A percentile compares a stretch with the other conserved stretches of the same genome.
Conservation (phyloP, 768 basidiomycete species). For the Mycena vulgaris region DNA sequence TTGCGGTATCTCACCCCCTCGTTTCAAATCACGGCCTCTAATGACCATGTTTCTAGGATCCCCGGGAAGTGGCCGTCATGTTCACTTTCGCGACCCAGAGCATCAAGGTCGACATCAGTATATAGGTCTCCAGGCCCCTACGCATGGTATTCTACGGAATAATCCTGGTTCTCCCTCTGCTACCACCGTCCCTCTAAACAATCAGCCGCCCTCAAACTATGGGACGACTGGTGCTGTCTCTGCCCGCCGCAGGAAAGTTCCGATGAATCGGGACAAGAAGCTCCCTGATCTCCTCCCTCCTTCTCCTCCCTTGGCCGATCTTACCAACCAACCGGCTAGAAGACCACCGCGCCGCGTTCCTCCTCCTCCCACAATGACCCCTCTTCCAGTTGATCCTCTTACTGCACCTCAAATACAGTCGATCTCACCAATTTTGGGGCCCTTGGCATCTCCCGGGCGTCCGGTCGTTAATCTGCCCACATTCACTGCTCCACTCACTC, state of each 20-base stretch:
- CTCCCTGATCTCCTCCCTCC: neutral
- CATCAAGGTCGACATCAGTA: neutral
- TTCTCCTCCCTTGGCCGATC: neutral
- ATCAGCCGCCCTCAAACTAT: constrained; percentile 1
- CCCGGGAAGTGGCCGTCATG: neutral
- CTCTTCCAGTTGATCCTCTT: neutral
- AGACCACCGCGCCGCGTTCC: neutral
- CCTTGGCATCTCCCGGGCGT: neutral
- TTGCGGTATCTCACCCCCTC: neutral
- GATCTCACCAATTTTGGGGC: neutral
- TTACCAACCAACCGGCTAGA: neutral
- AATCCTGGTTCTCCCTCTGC: too few relatives aligned
- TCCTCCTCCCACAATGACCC: neutral
- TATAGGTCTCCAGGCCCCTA: neutral
- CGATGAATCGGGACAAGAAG: neutral
- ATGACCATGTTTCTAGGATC: neutral
- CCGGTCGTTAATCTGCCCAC: too few relatives aligned
- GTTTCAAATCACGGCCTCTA: neutral
- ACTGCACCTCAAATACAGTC: neutral
- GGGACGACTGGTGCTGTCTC: neutral
- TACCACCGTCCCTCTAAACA: neutral
- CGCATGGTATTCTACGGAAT: neutral
- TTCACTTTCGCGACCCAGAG: neutral
- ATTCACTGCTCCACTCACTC: too few relatives aligned
- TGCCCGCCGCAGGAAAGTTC: neutral